Conservation (phyloP, 345 rosid genomes). For the Lagerstroemia speciosa region DNA sequence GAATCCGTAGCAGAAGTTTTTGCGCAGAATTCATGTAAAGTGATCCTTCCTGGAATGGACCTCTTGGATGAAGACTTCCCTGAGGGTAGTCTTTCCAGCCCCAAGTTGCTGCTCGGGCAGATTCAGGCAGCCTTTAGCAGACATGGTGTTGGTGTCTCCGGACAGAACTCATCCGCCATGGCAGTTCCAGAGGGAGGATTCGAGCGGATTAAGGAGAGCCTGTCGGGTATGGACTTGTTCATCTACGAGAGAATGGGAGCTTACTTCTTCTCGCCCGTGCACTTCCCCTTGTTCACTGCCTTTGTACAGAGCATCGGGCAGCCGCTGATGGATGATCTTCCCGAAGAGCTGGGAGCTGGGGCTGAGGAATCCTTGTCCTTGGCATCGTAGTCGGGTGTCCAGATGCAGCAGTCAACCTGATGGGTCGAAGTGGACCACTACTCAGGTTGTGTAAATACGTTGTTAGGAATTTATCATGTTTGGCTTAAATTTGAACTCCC, state of each 20-base stretch:
- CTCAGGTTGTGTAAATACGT: background rate
- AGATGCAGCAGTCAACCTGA: conserved; percentile 45
- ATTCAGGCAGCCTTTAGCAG: conserved; percentile 52
- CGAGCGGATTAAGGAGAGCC: conserved; percentile 54
- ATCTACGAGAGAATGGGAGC: conserved; percentile 97
- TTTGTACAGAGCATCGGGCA: conserved; percentile 57
- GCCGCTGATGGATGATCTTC: conserved; percentile 46
- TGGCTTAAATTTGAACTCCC: background rate
- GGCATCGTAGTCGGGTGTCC: conserved; percentile 25
- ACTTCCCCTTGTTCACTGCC: conserved; percentile 64
- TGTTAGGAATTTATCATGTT: background rate
- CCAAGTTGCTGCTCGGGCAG: conserved; percentile 49
- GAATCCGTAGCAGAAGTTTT: conserved; percentile 50
- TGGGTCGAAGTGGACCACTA: background rate
- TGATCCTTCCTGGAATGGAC: conserved; percentile 87
- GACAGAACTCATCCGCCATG: conserved; percentile 47
- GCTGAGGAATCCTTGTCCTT: conserved; percentile 17
- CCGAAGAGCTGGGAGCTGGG: conserved; percentile 19
- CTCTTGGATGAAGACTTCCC: conserved; percentile 51
- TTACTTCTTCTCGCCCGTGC: conserved; percentile 86
- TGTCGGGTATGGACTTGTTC: conserved; percentile 39
- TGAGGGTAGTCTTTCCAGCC: conserved; percentile 44
- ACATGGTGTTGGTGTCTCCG: conserved; percentile 54
- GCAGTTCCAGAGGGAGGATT: conserved; percentile 39
- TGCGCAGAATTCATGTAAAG: conserved; percentile 64